These are phyloP conservation scores for Setomelanomma holmii DNA, from an alignment of 2,329 filamentous ascomycete species.

Conservation along the genomic window DNA sequence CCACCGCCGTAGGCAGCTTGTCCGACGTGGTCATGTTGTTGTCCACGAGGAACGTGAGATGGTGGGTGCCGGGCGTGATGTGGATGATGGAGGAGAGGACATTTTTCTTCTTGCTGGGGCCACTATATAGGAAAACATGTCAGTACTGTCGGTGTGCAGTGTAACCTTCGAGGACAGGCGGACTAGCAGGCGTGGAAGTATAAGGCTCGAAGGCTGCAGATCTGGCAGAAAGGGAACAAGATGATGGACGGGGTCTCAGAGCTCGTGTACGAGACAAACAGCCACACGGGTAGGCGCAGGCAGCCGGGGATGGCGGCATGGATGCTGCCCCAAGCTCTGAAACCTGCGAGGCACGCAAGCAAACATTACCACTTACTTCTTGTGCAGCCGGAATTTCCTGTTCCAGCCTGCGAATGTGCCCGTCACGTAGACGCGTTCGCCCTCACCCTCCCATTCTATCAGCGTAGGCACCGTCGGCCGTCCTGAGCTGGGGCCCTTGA, in stretches of 20 bases:
- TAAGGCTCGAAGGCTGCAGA: constrained; percentile 20
- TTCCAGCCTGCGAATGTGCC: constrained; percentile 98
- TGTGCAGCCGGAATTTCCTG: constrained; percentile 86
- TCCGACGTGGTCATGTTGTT: constrained; percentile 90
- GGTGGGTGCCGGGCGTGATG: constrained; percentile 91
- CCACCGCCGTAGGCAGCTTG: constrained; percentile 89
- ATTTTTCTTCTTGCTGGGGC: constrained; percentile 56
- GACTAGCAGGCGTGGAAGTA: constrained; percentile 5
- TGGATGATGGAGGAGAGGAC: constrained; percentile 79
- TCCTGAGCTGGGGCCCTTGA: constrained; percentile 67
- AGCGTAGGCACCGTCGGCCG: constrained; percentile 81
- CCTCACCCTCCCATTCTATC: constrained; percentile 83
- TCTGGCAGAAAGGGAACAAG: constrained; percentile 1
- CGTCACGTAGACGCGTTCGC: constrained; percentile 93
- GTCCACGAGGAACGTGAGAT: constrained; percentile 95
- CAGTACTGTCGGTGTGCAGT: constrained; percentile 38
- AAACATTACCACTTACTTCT: constrained; percentile 69
- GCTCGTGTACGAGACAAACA: constrained; percentile 17
- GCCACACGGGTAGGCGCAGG: constrained; percentile 32
- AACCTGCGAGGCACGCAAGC: constrained; percentile 8
- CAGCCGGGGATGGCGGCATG: constrained; percentile 7
- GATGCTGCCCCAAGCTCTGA: constrained; percentile 14
- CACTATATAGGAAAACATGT: constrained; percentile 38
- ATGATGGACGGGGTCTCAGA: constrained; percentile 31
- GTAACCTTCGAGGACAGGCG: constrained; percentile 34